Conservation (phyloP, 2,329 filamentous ascomycete genomes). For the Paecilomyces dactylethromorphus region DNA sequence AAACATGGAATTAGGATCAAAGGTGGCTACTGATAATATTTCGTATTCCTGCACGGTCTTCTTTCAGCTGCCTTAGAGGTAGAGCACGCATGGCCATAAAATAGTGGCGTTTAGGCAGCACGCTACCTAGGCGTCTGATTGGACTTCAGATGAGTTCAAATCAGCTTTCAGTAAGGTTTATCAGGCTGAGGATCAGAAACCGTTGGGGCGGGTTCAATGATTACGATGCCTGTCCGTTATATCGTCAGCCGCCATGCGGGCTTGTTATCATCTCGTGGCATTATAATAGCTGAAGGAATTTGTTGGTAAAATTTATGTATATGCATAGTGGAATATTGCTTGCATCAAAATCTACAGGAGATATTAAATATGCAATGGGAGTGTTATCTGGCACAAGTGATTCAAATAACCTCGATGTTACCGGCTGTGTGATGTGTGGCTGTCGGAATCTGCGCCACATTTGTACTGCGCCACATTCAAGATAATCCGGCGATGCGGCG, state of each 20-base stretch:
- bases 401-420: not conserved
- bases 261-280: no score
- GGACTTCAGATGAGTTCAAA: not conserved
- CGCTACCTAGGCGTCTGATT: not conserved
- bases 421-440: not conserved
- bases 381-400: not conserved
- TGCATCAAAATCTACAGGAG: not conserved
- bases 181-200: no score
- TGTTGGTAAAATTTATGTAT: no score
- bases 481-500: not conserved
- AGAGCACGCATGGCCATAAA: not conserved
- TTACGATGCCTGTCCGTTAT: no score
- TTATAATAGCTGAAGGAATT: no score
- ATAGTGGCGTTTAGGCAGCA: not conserved
- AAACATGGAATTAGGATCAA: not conserved
- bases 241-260: no score
- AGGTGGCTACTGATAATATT: not conserved
- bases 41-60: not conserved
- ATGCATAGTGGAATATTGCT: no score
- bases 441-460: not conserved
- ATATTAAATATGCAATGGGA: not conserved
- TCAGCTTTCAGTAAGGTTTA: no score
- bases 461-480: not conserved
- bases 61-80: not conserved
- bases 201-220: no score